Evolutionary conservation across 768 basidiomycete species (phyloP), one percentile per base, ranked within the genome.

Genomic region (Cubamyces sp.): DNA sequence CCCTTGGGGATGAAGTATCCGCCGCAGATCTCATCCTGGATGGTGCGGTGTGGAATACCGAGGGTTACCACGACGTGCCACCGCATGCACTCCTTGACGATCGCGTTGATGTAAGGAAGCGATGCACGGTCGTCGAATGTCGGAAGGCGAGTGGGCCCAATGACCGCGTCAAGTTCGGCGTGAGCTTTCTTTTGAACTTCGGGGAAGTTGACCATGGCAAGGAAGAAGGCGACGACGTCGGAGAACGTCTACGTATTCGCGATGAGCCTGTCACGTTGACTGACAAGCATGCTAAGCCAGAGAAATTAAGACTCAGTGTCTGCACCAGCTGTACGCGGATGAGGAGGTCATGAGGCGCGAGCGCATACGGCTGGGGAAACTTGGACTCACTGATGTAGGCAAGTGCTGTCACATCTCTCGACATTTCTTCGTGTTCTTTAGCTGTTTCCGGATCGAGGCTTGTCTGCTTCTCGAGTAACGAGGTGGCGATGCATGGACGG

Each of bases 231-330:
- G 21, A 62, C 61, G 43, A 73, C 62, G 8, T 66, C 55, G 5
- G 71, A 63, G 26, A 67, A 64, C 0, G 71, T 72, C 71, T 72
- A 11, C 19, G 19, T 43, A 12, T 18, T 12, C 34, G 45, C 34
- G 34, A 11, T 34, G 9, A 34, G 34, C 9, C 34, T 34, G 34
- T 9, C 6, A 34, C 4, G 34, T 34, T 11, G 6, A 1, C 1
- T 34, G 34, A n/a, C n/a, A n/a, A n/a, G n/a, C n/a, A n/a, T n/a
- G n/a, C n/a, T n/a, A n/a, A n/a, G n/a, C n/a, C n/a, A n/a, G n/a
- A n/a, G 5, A 23, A 3, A 14, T 21, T 6, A 12, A 59, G 11
- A 11, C 74, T 65, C 52, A 86, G 86, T 87, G 66, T 89, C 87
- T 40, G 81, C 76, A 62, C 86, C 85, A 19, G 80, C 83, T 64